Evolutionary conservation across 768 basidiomycete genomes (phyloP), one percentile per base, ranked within the genome.

Genomic region (Thelephora aurantiotincta): DNA sequence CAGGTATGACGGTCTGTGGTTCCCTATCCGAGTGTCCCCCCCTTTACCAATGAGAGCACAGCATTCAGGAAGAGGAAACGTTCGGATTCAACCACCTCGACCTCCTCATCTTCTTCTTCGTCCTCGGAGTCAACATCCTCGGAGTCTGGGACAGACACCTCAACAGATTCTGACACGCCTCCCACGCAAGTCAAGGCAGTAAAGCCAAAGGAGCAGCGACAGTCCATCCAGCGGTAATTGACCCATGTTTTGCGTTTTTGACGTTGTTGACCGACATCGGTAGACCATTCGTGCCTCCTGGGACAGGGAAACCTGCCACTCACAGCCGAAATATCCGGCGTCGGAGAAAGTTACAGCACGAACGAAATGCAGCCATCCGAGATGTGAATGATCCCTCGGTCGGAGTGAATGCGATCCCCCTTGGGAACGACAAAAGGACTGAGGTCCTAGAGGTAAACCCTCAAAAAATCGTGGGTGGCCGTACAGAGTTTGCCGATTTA

Each of bases 261-360:
- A 41, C 14, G 12, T 41, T 22, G 4, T 41, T 16, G 38, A 18
- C 5, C 14, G 18, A 1, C 16, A 14, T 22, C 38, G 18, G 38
- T 22, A 16, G 44, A 53, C 37, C 55, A 53, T 54, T 23, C 45
- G 69, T 80, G 7, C 77, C 80, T 1, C 80, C 80, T 0, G 80
- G 80, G 2, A 60, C 65, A 19, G 80, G 80, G 12, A 81, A 77
- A 58, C 58, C 71, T 0, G 59, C 71, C 2, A 82, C 80, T 2
- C 74, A 70, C 13, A 63, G 64, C 19, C 70, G 80, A 5, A 82
- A 82, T 56, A 55, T 69, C n/a, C 73, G 80, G 33, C 66, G 79
- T 33, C 69, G 72, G 35, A 60, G 68, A 12, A 74, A 71, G 63
- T 65, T 68, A 23, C 55, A 58, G 48, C 58, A 62, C 48, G 65